Evolutionary conservation across 768 basidiomycete genomes (phyloP).

Genomic region (Lactarius sanguifluus): DNA sequence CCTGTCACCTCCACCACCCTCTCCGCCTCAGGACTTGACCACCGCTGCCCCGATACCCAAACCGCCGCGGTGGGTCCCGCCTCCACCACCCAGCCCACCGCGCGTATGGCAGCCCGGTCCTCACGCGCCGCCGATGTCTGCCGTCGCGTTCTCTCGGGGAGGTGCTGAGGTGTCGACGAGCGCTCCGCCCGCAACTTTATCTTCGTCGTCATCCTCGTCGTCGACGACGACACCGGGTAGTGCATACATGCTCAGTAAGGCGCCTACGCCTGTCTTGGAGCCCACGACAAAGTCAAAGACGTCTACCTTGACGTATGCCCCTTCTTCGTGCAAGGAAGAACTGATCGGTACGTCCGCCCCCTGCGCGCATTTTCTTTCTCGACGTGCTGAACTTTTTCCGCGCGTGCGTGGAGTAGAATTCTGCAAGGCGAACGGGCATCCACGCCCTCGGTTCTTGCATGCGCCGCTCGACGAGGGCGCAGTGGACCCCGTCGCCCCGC

Average conservation of each 20-base stretch:
- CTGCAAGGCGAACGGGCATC: slow-evolving; percentile 7
- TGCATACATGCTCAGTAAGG: background rate
- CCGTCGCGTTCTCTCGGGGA: background rate
- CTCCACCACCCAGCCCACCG: slow-evolving; percentile 6
- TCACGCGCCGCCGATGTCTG: background rate
- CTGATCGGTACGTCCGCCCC: slow-evolving; percentile 9
- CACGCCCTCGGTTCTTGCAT: slow-evolving; percentile 13
- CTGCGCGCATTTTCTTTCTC: background rate
- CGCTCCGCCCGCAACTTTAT: background rate
- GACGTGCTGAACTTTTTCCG: background rate
- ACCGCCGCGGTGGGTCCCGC: background rate
- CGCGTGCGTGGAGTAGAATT: slow-evolving; percentile 5
- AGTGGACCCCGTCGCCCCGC: background rate
- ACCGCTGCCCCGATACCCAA: background rate
- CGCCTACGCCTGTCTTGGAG: background rate
- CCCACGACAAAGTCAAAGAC: background rate
- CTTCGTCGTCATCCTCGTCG: background rate
- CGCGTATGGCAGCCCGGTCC: slow-evolving; percentile 23
- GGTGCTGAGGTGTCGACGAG: background rate
- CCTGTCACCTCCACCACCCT: background rate
- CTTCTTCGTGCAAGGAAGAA: slow-evolving; percentile 7
- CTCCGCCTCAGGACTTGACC: background rate
- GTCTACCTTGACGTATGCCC: background rate
- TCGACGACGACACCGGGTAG: background rate
- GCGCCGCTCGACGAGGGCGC: background rate